Evolutionary conservation across 768 basidiomycete species (phyloP), one percentile per base, ranked within the genome.

Genomic region (Vishniacozyma victoriae): DNA sequence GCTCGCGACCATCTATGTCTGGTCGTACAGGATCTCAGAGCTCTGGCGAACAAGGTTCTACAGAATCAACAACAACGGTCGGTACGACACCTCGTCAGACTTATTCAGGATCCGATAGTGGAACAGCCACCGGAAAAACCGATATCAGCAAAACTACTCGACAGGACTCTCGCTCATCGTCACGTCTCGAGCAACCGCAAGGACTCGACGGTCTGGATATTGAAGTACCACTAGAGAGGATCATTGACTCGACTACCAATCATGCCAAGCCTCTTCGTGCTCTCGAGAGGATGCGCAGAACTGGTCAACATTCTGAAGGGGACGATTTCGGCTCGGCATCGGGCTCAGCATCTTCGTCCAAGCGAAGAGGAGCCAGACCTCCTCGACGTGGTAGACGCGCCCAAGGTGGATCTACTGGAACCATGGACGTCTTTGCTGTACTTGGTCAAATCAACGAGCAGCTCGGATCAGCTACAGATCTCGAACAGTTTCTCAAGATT

Each of bases 371-470:
- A 20, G 14, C 44, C 7, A 42, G 65, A n/a, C 27, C 54, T 29
- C 43, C 56, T 15, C 49, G 61, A 19, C 37, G 44, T 15, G 33
- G 26, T 15, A 35, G 59, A 39, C 44, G 57, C 29, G 24, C 47
- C 38, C 43, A 50, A 11, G 47, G 50, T 9, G 54, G 58, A n/a
- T 48, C 60, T 5, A 57, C 69, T 5, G 73, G 73, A 6, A 85
- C 85, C 73, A 84, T 86, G 83, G 85, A 87, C 60, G 78, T 87
- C 1, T 85, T 90, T 52, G 81, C 82, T 0, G 79, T 87, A 6
- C 79, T 87, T 62, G 77, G 80, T 13, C 84, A 87, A 68, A 82
- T 87, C 61, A 87, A 86, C 67, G 84, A 88, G 52, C 86, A 88
- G 62, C 77, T 87, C 3, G 80, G 80, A 1, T 75, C 76, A 14